Percentiles rank a stretch among this genome's conserved stretches.
phyloP scores from a whole-genome alignment of 164 flowering plant genomes.

The Chloranthus sessilifolius region DNA sequence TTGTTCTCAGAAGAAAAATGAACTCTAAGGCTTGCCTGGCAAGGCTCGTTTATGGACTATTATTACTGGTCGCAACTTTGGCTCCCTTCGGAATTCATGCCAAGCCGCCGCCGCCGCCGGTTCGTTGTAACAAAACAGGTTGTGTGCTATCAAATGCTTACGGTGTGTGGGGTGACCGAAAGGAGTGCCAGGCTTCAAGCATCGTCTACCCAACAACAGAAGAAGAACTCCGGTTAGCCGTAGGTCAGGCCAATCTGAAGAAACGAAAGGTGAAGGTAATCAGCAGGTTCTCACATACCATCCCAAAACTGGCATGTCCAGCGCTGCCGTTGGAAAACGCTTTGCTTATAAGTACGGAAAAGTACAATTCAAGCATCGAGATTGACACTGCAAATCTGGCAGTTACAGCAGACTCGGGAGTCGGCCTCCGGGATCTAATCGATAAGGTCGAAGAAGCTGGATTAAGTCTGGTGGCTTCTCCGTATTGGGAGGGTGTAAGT shows the following conservation, averaged over 20 bases:
- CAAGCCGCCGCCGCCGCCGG: slow-evolving; percentile 56
- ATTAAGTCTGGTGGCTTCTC: slow-evolving; percentile 72
- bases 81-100: no score
- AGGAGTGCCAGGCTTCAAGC: slow-evolving; percentile 35
- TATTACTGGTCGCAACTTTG: no score
- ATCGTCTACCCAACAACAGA: slow-evolving; percentile 68
- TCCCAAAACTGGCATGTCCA: slow-evolving; percentile 81
- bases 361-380: slow-evolving; percentile 37
- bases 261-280: slow-evolving; percentile 54
- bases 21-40: no score
- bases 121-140: slow-evolving; percentile 37
- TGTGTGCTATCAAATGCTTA: slow-evolving; percentile 67
- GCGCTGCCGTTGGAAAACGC: slow-evolving; percentile 4
- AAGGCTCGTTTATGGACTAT: no score
- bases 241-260: slow-evolving; percentile 48
- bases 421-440: slow-evolving; percentile 53
- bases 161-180: slow-evolving; percentile 71
- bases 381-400: slow-evolving; percentile 29
- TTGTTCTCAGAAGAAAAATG: no score
- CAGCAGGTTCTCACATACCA: slow-evolving; percentile 58
- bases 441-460: slow-evolving; percentile 50
- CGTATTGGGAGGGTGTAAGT: slow-evolving; percentile 92
- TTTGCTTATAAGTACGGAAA: slow-evolving; percentile 54
- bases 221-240: slow-evolving; percentile 48
- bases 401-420: slow-evolving; percentile 72